Conservation (phyloP, 805 yeast species). For the Candida alai region DNA sequence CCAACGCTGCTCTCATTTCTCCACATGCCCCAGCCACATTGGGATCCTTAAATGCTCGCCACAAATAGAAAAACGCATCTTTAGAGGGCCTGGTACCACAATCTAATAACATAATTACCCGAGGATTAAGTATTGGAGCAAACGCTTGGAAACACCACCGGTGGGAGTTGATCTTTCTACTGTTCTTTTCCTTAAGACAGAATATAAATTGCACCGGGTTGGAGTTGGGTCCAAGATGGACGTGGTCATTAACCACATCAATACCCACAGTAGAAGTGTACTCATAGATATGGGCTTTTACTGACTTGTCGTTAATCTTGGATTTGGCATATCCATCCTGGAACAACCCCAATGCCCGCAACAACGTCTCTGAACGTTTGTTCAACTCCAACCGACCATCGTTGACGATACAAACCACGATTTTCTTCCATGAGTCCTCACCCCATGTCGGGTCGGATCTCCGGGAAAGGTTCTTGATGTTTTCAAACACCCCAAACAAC, state of each 20-base stretch:
- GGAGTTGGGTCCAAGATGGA: slow-evolving; percentile 63
- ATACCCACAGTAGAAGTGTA: slow-evolving; percentile 91
- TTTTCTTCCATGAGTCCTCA: slow-evolving; percentile 90
- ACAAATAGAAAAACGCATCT: slow-evolving; percentile 79
- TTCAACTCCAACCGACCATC: slow-evolving; percentile 88
- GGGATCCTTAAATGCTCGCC: slow-evolving; percentile 81
- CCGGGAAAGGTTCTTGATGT: slow-evolving; percentile 68
- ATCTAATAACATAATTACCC: slow-evolving; percentile 78
- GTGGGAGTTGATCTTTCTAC: slow-evolving; percentile 90
- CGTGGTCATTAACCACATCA: slow-evolving; percentile 58
- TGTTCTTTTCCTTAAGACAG: slow-evolving; percentile 85
- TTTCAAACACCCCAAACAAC: slow-evolving; percentile 84
- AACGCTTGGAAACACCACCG: slow-evolving; percentile 96
- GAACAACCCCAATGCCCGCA: slow-evolving; percentile 84
- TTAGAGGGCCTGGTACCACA: slow-evolving; percentile 92
- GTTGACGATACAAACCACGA: slow-evolving; percentile 83
- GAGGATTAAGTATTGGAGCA: slow-evolving; percentile 77
- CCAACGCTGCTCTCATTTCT: slow-evolving; percentile 84
- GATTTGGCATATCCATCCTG: slow-evolving; percentile 96
- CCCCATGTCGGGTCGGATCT: slow-evolving; percentile 82
- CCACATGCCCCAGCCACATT: slow-evolving; percentile 98
- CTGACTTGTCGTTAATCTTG: slow-evolving; percentile 76
- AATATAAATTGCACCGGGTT: slow-evolving; percentile 85
- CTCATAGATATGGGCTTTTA: slow-evolving; percentile 86
- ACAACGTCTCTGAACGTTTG: slow-evolving; percentile 71